Percentiles rank a stretch among this genome's conserved stretches.
These are phyloP conservation scores for Solidago caesia DNA, from an alignment of 129 eudicot genomes.

Conservation along the genomic window DNA sequence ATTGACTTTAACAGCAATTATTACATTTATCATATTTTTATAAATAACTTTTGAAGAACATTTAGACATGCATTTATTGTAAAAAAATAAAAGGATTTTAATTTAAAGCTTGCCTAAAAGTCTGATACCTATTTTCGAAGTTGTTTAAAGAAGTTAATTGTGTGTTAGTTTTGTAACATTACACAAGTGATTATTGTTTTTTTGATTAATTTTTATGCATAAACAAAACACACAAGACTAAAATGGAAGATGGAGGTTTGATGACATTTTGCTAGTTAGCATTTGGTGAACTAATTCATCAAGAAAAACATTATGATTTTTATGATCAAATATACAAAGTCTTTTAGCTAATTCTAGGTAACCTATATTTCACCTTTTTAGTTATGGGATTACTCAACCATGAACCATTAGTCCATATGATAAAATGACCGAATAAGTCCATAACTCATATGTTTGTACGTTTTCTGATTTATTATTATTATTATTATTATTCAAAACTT, in stretches of 20 bases:
- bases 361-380: conserved; percentile 33
- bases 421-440: not conserved
- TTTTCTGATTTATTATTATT: not conserved
- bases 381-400: conserved; percentile 18
- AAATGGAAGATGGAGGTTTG: conserved; percentile 34
- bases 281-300: conserved; percentile 72
- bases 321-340: not conserved
- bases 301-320: conserved; percentile 15
- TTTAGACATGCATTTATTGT: not conserved
- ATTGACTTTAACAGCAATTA: not conserved
- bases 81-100: not conserved
- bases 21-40: not conserved
- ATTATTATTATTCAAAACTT: no score
- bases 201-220: not conserved
- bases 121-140: not conserved
- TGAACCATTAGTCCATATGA: not conserved
- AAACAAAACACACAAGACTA: not conserved
- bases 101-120: no score
- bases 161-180: not conserved
- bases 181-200: not conserved
- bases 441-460: not conserved
- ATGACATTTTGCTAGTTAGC: conserved; percentile 45
- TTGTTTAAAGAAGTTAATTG: not conserved
- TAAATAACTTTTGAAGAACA: not conserved
- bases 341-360: conserved; percentile 24